Conservation (phyloP, 1,284 basidiomycete genomes). For the Cystobasidium pallidum region DNA sequence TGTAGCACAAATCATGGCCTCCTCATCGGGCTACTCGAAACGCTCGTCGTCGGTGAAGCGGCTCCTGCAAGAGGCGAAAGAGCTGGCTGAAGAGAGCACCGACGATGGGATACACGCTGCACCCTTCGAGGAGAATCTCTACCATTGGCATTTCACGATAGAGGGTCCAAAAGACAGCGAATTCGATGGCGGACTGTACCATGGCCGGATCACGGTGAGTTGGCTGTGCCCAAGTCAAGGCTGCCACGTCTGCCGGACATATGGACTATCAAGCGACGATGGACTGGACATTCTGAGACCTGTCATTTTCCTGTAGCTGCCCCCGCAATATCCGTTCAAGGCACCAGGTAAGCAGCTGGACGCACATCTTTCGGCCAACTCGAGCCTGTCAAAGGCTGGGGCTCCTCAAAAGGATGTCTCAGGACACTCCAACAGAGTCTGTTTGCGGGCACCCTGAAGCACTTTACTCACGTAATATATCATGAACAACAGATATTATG, state of each 20-base stretch:
- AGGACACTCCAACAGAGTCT: background rate
- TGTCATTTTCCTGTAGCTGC: conserved; percentile 12
- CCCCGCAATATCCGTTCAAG: conserved; percentile 40
- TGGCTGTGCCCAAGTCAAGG: background rate
- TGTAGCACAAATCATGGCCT: background rate
- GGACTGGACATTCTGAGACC: background rate
- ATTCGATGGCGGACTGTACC: conserved; percentile 71
- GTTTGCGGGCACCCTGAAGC: background rate
- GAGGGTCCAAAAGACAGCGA: conserved; percentile 83
- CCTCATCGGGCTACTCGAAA: conserved; percentile 19
- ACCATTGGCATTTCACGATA: conserved; percentile 95
- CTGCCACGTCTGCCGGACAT: conserved; percentile 5
- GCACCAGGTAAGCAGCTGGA: conserved; percentile 4
- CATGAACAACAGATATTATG: conserved; percentile 80
- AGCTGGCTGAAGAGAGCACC: conserved; percentile 23
- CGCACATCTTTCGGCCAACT: background rate
- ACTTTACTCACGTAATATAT: conserved; percentile 60
- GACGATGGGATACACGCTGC: conserved; percentile 35
- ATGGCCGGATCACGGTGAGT: conserved; percentile 40
- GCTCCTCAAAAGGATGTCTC: background rate
- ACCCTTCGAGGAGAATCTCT: conserved; percentile 54
- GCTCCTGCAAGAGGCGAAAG: conserved; percentile 42
- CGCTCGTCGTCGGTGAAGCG: conserved; percentile 41
- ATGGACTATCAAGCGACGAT: background rate
- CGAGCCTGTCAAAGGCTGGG: background rate